Evolutionary conservation across 129 eudicot genomes (phyloP).

Genomic region (Arctium minus): DNA sequence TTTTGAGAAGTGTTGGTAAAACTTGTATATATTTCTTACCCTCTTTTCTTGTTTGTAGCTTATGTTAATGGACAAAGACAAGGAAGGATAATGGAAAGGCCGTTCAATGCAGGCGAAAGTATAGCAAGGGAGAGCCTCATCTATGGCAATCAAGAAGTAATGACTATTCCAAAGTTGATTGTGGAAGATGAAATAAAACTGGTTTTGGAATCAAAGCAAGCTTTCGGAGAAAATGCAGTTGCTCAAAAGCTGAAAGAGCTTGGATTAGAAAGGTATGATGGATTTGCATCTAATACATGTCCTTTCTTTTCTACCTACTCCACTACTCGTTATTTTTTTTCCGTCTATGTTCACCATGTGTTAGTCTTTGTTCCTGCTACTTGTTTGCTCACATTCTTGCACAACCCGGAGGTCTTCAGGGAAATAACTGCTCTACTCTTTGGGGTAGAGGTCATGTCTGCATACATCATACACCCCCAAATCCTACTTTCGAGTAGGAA

Average conservation of each 20-base stretch:
- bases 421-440: background rate
- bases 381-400: too few relatives aligned
- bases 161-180: conserved; percentile 42
- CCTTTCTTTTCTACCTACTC: background rate
- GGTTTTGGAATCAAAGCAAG: conserved; percentile 53
- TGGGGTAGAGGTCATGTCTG: background rate
- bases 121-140: conserved; percentile 61
- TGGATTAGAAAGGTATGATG: conserved; percentile 67
- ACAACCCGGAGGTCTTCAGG: too few relatives aligned
- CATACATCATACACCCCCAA: background rate
- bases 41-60: conserved; percentile 47
- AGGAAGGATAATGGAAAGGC: conserved; percentile 85
- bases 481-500: background rate
- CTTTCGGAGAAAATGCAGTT: conserved; percentile 39
- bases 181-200: conserved; percentile 77
- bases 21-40: conserved; percentile 4
- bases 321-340: background rate
- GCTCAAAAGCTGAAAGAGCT: conserved; percentile 69
- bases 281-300: background rate
- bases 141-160: conserved; percentile 26
- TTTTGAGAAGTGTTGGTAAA: background rate
- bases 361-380: too few relatives aligned
- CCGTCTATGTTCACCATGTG: too few relatives aligned
- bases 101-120: conserved; percentile 74
- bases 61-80: conserved; percentile 95